Percentiles rank a stretch among this genome's conserved stretches.
Evolutionary conservation across 1,284 basidiomycete species (phyloP).

Genomic region (Sanguinoderma infundibulare): DNA sequence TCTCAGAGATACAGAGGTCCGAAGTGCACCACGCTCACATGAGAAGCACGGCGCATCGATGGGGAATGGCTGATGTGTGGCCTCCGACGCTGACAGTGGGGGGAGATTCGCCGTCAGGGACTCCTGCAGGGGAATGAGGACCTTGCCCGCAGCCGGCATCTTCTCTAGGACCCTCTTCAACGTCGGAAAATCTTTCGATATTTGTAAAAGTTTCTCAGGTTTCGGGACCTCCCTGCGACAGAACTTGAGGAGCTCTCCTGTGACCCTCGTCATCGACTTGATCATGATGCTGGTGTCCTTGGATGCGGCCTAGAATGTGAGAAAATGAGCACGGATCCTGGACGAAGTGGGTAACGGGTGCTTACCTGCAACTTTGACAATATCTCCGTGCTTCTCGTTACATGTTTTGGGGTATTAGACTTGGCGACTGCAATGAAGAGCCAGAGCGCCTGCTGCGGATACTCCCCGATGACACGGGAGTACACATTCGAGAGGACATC

Average conservation of each 20-base stretch:
- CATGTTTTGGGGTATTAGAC: conserved; percentile 75
- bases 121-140: conserved; percentile 93
- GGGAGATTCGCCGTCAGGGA: conserved; percentile 92
- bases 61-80: conserved; percentile 85
- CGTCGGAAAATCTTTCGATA: conserved; percentile 69
- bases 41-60: conserved; percentile 76
- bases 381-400: conserved; percentile 66
- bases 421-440: conserved; percentile 89
- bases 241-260: conserved; percentile 68
- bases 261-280: conserved; percentile 60
- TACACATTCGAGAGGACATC: conserved; percentile 75
- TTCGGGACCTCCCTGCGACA: conserved; percentile 58
- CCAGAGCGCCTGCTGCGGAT: conserved; percentile 95
- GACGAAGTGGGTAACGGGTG: conserved; percentile 17
- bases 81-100: conserved; percentile 66
- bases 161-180: conserved; percentile 54
- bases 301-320: conserved; percentile 35
- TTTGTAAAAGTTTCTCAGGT: conserved; percentile 54
- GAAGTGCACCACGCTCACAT: conserved; percentile 46
- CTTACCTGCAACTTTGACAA: conserved; percentile 69
- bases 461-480: conserved; percentile 73
- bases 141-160: conserved; percentile 23
- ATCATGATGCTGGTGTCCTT: conserved; percentile 56
- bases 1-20: not conserved
- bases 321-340: too few species aligned